Base-by-base conservation (phyloP, 2,329 filamentous ascomycete species). In the Triangularia verruculosa region DNA sequence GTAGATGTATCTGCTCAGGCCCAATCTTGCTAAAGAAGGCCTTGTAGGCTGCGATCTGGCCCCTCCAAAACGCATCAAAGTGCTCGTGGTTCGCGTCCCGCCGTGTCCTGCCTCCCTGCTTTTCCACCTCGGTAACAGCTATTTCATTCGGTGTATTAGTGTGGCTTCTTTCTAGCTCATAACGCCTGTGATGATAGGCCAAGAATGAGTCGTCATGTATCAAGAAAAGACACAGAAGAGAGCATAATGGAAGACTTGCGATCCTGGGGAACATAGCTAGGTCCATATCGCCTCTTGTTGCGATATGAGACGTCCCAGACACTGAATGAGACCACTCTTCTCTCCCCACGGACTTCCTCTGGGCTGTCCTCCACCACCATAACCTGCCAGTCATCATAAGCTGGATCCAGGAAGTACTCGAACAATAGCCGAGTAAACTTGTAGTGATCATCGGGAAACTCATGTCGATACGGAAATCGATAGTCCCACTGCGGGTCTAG, bases 401-500 rank as follows among this genome's bases (percentile, higher is more conserved):
- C 13, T 9, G 66, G 68, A 55, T 69, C 64, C 1, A 70, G 62
- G 53, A 70, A 70, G 61, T 67, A 67, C 56, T 70, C 62, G 28
- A 70, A 62, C 27, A 70, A 53, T 67, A 70, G 67, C 22, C 57
- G 59, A 12, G 68, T 69, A 60, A 65, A 70, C 60, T 66, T 70
- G 63, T 65, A 65, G 25, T 70, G 69, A 59, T 70, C 69, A 6
- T 66, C 64, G n/a, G 69, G 69, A 43, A 62, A 68, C 28, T 66
- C 12, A 4, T 53, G 47, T 12, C 69, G 66, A 13, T 62, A 61
- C 1, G 69, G 69, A 39, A 70, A 70, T 59, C 69, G 69, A 61
- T 70, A 70, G 51, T 68, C 58, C 69, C 69, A 70, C 54, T 70
- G 68, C 5, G 69, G 69, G 39, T 70, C 69, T 20, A 68, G 62